Evolutionary conservation across 2,329 filamentous ascomycete genomes (phyloP).

Genomic region (Colletotrichum ledebouriae): DNA sequence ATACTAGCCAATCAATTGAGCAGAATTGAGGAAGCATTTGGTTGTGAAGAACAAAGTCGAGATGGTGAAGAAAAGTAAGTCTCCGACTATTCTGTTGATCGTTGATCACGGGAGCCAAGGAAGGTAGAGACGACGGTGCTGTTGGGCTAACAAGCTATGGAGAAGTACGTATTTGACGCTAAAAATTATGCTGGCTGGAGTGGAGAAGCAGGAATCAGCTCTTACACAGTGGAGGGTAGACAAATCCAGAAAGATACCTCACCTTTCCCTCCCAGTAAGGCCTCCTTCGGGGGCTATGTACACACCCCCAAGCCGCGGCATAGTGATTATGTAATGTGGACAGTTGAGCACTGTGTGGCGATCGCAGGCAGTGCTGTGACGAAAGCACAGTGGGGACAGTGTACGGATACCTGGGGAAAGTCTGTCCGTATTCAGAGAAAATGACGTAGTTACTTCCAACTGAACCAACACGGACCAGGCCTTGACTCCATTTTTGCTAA

Average conservation of each 20-base stretch:
- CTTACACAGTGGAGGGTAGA: slow-evolving; percentile 20
- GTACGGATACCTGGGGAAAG: slow-evolving; percentile 36
- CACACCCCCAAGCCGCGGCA: neutral
- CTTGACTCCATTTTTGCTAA: slow-evolving; percentile 26
- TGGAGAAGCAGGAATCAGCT: slow-evolving; percentile 10
- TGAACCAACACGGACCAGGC: slow-evolving; percentile 16
- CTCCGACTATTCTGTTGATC: slow-evolving; percentile 35
- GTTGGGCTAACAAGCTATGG: too few relatives aligned
- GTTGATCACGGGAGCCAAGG: slow-evolving; percentile 37
- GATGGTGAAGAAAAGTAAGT: slow-evolving; percentile 28
- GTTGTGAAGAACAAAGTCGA: neutral
- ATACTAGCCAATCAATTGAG: slow-evolving; percentile 7
- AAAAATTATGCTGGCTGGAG: slow-evolving; percentile 20
- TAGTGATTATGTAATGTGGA: neutral
- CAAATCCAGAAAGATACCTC: slow-evolving; percentile 16
- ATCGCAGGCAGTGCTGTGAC: slow-evolving; percentile 4
- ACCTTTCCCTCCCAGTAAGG: neutral
- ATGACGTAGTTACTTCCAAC: slow-evolving; percentile 30
- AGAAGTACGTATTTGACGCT: neutral
- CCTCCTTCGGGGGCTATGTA: neutral
- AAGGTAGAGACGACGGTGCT: too few relatives aligned
- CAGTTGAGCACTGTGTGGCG: slow-evolving; percentile 1
- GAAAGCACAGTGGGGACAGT: slow-evolving; percentile 34
- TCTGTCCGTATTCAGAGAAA: slow-evolving; percentile 24
- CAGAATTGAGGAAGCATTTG: neutral